Evolutionary conservation across 2,329 filamentous ascomycete genomes (phyloP), one percentile per base, ranked within the genome.

Genomic region (Neofusicoccum cordaticola): DNA sequence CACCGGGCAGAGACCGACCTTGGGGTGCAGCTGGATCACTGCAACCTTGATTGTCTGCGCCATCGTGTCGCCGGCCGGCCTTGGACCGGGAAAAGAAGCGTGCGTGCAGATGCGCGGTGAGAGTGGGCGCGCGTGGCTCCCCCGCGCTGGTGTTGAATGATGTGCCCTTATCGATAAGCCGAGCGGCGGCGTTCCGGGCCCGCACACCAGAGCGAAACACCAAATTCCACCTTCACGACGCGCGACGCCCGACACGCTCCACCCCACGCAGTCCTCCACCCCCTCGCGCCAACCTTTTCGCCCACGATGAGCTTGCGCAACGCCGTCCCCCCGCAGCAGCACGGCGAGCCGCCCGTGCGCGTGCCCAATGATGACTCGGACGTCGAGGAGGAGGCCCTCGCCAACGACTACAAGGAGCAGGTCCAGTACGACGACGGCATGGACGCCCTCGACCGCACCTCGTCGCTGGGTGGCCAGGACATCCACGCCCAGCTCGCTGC

Each of bases 381-480:
- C 79, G 90, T 92, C 70, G 93, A 97, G 82, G 94, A 98, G 85
- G 95, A 98, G 82, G 90, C 90, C 73, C 87, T 99, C 71, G 95
- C 93, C 73, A 92, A 93, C 81, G 93, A 98, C 82, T 97, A 97
- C 86, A 90, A 89, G 78, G 74, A 97, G 83, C 94, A 97, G 81
- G 92, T 97, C 72, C 92, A 95, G 78, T 97, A 94, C 75, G 92
- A 96, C 74, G 93, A 93, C 76, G 88, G 89, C 72, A 88, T 93
- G 81, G 89, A 89, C 68, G 91, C 96, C 71, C 82, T 96, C 72
- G 93, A 94, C 78, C 87, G 88, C 77, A 88, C 88, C 72, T 73
- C 73, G 39, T 81, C 80, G 39, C 71, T 80, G 73, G 88, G 88
- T 78, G 90, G 92, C 79, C 92, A 96, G 79, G 95, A 98, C 77